Base-by-base conservation (phyloP, 2,329 filamentous ascomycete species). In the Akanthomyces dipterigenus region DNA sequence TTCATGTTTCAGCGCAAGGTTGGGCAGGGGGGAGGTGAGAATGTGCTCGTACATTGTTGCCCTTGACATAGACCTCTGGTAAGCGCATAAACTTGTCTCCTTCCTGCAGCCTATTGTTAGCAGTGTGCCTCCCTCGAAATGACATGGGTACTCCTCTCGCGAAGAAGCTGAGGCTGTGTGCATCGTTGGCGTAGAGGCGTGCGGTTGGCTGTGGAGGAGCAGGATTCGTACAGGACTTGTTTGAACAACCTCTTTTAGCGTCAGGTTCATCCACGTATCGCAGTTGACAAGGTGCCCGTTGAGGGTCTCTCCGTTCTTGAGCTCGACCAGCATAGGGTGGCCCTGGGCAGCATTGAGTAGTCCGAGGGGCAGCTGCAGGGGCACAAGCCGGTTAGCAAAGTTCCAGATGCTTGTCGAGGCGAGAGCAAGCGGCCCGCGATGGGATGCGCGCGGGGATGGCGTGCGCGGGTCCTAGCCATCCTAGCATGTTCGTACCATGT, bases 241-340 rank as follows among this genome's bases (percentile, higher is more conserved):
- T 77, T 98, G 93, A 40, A 98, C 91, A 24, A 99, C 96, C 75
- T 98, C 95, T 76, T 95, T 96, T 67, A 99, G 78, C 2, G 93
- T 98, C 68, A 99, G 80, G 78, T 99, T 99, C 95, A 99, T 99
- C 92, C 95, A 99, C 54, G 93, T 99, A 76, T 99, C 95, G 86
- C 93, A 99, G 75, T 89, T 91, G 75, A 97, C 89, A 63, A 99
- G 82, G 72, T 97, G 92, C 65, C 95, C 95, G 78, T 98, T 99
- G 64, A 99, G 84, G 0, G 95, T 98, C 77, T 99, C 93, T 78
- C 93, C 93, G 72, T 93, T 96, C 82, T 97, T 97, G 67, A 97
- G 88, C 80, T 97, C 93, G 67, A 97, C 93, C 62, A 96, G 88
- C 89, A 97, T 98, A 4, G 95, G 93, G 74, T 97, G 91, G 82